Evolutionary conservation across 805 yeast species (phyloP).

Genomic region (Hanseniaspora valbyensis): DNA sequence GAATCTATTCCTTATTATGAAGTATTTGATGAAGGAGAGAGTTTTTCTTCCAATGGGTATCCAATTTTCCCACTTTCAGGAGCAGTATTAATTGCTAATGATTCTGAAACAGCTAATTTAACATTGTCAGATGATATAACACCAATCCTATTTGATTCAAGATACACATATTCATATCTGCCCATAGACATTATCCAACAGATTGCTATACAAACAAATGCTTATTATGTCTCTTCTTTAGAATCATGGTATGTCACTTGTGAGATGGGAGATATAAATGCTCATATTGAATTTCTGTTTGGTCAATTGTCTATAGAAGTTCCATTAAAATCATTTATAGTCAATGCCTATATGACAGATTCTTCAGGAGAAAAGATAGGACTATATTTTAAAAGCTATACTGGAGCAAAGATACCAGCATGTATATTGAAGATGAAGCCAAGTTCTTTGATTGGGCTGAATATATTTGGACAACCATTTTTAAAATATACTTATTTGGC

Average conservation of each 20-base stretch:
- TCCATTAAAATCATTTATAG: constrained; percentile 40
- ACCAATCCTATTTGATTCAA: constrained; percentile 51
- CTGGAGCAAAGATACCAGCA: constrained; percentile 31
- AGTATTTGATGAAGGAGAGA: constrained; percentile 13
- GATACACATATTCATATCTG: constrained; percentile 38
- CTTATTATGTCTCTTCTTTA: constrained; percentile 40
- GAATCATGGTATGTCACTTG: constrained; percentile 56
- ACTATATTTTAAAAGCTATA: constrained; percentile 44
- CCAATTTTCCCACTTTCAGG: constrained; percentile 41
- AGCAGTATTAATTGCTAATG: constrained; percentile 34
- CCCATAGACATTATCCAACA: constrained; percentile 49
- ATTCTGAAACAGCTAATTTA: constrained; percentile 32
- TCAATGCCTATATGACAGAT: constrained; percentile 27
- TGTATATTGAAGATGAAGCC: constrained; percentile 47
- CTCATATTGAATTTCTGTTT: constrained; percentile 41
- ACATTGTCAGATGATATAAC: constrained; percentile 30
- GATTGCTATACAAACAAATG: constrained; percentile 59
- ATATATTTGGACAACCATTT: constrained; percentile 49
- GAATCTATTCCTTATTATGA: constrained; percentile 38
- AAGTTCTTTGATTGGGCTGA: constrained; percentile 37
- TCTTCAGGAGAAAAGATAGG: constrained; percentile 24
- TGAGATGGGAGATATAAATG: constrained; percentile 37
- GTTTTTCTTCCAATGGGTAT: constrained; percentile 25
- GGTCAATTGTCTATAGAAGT: constrained; percentile 41
- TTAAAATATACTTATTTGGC: constrained; percentile 45